phyloP scores from a whole-genome alignment of 106 monocot species.

The Iris macrosiphon region DNA sequence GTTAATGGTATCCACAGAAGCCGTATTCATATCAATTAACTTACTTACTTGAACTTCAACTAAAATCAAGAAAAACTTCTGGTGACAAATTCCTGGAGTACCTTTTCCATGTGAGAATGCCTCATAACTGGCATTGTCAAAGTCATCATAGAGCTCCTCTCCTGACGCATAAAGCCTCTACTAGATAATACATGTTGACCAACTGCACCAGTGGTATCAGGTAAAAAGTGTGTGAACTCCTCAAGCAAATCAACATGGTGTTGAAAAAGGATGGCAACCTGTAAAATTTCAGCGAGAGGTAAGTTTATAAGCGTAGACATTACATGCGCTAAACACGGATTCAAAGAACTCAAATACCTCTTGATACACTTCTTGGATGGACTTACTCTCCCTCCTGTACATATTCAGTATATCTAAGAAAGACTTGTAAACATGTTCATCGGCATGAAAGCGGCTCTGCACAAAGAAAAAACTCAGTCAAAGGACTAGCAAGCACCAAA shows the following conservation, averaged over 20 bases:
- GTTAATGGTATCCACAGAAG: too few species aligned
- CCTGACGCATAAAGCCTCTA: slow-evolving; percentile 36
- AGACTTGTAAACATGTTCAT: slow-evolving; percentile 94
- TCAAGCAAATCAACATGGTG: slow-evolving; percentile 53
- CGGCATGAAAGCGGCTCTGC: slow-evolving; percentile 93
- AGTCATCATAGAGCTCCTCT: slow-evolving; percentile 49
- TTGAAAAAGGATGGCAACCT: slow-evolving; percentile 47
- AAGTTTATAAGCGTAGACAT: too few species aligned
- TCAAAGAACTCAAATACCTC: slow-evolving; percentile 43
- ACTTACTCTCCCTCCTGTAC: slow-evolving; percentile 90
- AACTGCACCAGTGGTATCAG: slow-evolving; percentile 50
- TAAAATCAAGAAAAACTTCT: too few species aligned
- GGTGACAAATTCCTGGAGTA: background rate
- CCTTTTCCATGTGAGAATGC: slow-evolving; percentile 53
- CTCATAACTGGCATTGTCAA: too few species aligned
- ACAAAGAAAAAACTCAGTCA: slow-evolving; percentile 3
- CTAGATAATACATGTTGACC: slow-evolving; percentile 37
- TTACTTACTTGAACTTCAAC: too few species aligned
- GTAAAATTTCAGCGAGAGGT: too few species aligned
- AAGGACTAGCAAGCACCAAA: background rate
- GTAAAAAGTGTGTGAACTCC: slow-evolving; percentile 49
- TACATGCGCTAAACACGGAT: too few species aligned
- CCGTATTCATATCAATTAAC: too few species aligned
- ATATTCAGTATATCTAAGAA: slow-evolving; percentile 98
- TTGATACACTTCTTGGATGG: slow-evolving; percentile 89